Percentiles rank a stretch among this genome's conserved stretches.
Evolutionary conservation across 495 filamentous ascomycete genomes (phyloP).

Genomic region (Aspergillus biplanus): DNA sequence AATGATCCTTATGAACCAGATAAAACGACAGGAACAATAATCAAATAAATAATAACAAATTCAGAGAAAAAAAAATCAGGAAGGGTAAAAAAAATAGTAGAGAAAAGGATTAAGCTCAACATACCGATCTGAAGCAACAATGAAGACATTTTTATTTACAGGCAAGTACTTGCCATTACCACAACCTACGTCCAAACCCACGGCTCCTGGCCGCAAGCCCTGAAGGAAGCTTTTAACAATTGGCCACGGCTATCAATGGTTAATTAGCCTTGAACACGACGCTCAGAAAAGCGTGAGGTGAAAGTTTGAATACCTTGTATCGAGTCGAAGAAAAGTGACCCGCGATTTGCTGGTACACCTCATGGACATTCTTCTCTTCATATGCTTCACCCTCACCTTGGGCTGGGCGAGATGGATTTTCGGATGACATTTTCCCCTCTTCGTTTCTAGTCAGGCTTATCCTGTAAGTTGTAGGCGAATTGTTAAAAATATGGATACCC

Average conservation of each 20-base stretch:
- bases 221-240: conserved; percentile 81
- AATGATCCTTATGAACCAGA: neutral
- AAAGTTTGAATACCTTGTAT: conserved; percentile 66
- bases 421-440: conserved; percentile 21
- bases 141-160: conserved; percentile 78
- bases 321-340: conserved; percentile 92
- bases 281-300: neutral
- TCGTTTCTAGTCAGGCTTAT: neutral
- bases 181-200: conserved; percentile 87
- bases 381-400: conserved; percentile 53
- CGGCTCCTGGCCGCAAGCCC: conserved; percentile 66
- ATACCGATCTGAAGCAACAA: conserved; percentile 85
- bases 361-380: conserved; percentile 85
- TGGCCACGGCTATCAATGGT: conserved; percentile 75
- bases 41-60: conserved; percentile 10
- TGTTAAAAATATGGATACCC: too few relatives aligned
- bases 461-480: too few relatives aligned
- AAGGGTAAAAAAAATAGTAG: conserved; percentile 18
- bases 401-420: conserved; percentile 3
- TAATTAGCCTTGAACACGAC: neutral
- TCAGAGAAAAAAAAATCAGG: neutral
- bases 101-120: conserved; percentile 25
- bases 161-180: conserved; percentile 95
- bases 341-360: conserved; percentile 93
- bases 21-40: conserved; percentile 9